Conservation (phyloP, 306 rosid species). For the Carpinus viminea region DNA sequence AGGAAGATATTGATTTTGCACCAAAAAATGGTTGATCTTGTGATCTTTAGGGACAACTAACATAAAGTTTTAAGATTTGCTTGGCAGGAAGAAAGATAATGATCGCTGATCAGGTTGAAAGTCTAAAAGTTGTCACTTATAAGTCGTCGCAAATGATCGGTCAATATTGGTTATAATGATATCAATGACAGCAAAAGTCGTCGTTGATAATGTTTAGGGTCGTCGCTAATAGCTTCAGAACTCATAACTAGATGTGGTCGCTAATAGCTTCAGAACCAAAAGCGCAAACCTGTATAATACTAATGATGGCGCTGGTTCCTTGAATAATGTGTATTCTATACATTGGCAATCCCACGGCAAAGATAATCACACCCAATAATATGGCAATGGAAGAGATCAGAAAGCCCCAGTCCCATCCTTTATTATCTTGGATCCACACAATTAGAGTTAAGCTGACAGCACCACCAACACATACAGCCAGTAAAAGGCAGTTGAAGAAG, state of each 20-base stretch:
- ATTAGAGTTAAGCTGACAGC: conserved; percentile 63
- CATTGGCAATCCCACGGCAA: conserved; percentile 62
- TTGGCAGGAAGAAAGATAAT: too few relatives aligned
- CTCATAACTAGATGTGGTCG: too few relatives aligned
- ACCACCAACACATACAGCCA: conserved; percentile 71
- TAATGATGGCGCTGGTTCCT: conserved; percentile 58
- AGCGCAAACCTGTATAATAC: conserved; percentile 61
- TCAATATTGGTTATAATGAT: too few relatives aligned
- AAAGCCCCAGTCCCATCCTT: conserved; percentile 94
- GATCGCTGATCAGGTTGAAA: too few relatives aligned
- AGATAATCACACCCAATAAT: conserved; percentile 44
- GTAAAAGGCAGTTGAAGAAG: conserved; percentile 66
- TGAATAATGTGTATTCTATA: conserved; percentile 58
- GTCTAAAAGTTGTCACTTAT: too few relatives aligned
- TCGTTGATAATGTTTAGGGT: too few relatives aligned
- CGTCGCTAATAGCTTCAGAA: too few relatives aligned
- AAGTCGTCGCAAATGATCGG: too few relatives aligned
- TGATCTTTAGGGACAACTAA: too few relatives aligned
- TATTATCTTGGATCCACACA: conserved; percentile 73
- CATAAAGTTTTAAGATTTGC: too few relatives aligned
- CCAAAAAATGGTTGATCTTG: too few relatives aligned
- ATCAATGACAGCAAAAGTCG: too few relatives aligned
- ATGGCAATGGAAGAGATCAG: conserved; percentile 62
- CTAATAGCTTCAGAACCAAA: background rate
- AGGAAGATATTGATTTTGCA: background rate